Evolutionary conservation across 1,284 basidiomycete genomes (phyloP), one percentile per base, ranked within the genome.

Genomic region (Fomitopsis pinicola): DNA sequence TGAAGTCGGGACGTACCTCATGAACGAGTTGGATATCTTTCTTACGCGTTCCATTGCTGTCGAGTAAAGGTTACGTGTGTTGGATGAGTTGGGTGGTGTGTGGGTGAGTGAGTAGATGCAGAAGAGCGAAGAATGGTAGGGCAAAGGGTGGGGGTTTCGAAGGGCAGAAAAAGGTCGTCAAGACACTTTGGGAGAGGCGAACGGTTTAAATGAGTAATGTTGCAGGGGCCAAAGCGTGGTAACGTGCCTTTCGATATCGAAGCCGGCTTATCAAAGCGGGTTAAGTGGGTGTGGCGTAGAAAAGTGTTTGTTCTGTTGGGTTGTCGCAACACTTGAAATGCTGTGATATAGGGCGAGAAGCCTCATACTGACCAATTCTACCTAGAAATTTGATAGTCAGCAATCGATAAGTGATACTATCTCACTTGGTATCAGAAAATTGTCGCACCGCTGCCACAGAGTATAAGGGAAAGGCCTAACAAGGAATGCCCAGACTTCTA

Each of bases 21-120:
- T 28, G 15, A 59, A 17, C 14, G 59, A 59, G 14, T 46, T 33
- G 12, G 59, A 59, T 14, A 59, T 35, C 53, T 59, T 59, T 28
- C 59, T n/a, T 30, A 59, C 46, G 15, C 59, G 59, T 30, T 55
- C 14, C 59, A 59, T 59, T 36, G 44, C 50, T 54, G 35, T 54
- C 14, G 15, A 26, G 52, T 30, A 54, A 17, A 9, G 0, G n/a
- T 53, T 3, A 38, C 12, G 33, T 22, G 22, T 36, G n/a, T 38
- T 9, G 17, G 30, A 33, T 33, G 30, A 5, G 26, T 22, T 46
- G 36, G 4, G 36, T 9, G 30, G 50, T 36, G 6, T 54, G 33
- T 30, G 3, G 40, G 52, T 50, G 19, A 26, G 22, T 14, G n/a
- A 3, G 28, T 30, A 22, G 48, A 10, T 33, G 28, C 5, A 15